Conservation (phyloP, 2,329 filamentous ascomycete genomes). For the Aspergillus arachidicola region DNA sequence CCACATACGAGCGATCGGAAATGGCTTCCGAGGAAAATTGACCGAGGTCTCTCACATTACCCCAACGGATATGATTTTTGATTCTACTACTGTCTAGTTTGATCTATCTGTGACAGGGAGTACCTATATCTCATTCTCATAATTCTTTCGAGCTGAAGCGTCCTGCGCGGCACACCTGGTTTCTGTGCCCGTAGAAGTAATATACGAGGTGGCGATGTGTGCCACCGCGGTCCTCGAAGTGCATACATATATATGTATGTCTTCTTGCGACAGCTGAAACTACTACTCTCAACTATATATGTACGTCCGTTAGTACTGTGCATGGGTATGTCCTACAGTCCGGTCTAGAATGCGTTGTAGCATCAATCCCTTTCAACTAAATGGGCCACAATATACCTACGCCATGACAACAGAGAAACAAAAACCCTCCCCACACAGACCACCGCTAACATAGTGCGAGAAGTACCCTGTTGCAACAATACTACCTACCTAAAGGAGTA, state of each 20-base stretch:
- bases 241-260: not conserved
- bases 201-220: not conserved
- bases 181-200: not conserved
- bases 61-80: not conserved
- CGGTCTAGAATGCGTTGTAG: not conserved
- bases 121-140: not conserved
- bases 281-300: not conserved
- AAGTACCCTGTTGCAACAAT: not conserved
- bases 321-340: not conserved
- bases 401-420: not conserved
- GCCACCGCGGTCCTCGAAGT: not conserved
- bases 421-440: not conserved
- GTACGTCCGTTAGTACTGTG: not conserved
- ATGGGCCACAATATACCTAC: not conserved
- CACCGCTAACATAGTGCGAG: not conserved
- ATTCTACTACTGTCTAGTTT: not conserved
- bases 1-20: not conserved
- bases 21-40: slow-evolving; percentile 4
- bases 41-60: too few relatives aligned
- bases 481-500: not conserved
- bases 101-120: not conserved
- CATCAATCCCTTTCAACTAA: not conserved
- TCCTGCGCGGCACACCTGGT: not conserved
- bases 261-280: not conserved
- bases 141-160: not conserved